Conservation (phyloP, 495 filamentous ascomycete genomes). For the Xanthoparmelia taractica region DNA sequence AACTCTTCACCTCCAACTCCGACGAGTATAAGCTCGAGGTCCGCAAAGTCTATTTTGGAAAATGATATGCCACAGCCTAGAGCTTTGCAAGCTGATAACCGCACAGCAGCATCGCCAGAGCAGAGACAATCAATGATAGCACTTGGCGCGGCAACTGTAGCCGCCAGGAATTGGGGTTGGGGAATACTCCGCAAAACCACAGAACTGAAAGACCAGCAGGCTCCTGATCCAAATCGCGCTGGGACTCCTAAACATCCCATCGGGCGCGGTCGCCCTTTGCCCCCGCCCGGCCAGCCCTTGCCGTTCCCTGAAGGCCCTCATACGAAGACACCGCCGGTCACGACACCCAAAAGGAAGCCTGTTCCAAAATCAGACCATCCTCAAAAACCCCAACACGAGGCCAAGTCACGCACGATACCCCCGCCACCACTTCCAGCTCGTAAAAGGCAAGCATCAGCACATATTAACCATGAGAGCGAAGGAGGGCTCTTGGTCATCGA, state of each 20-base stretch:
- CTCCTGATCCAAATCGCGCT: slow-evolving; percentile 35
- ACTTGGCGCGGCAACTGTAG: slow-evolving; percentile 64
- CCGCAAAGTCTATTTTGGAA: slow-evolving; percentile 14
- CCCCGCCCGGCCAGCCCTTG: slow-evolving; percentile 52
- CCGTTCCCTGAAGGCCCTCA: slow-evolving; percentile 66
- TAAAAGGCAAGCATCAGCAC: slow-evolving; percentile 34
- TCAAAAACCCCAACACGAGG: slow-evolving; percentile 23
- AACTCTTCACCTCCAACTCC: slow-evolving; percentile 19
- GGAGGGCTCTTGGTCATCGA: slow-evolving; percentile 46
- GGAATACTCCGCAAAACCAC: slow-evolving; percentile 59
- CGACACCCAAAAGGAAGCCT: slow-evolving; percentile 55
- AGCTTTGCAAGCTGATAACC: slow-evolving; percentile 13
- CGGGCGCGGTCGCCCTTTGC: slow-evolving; percentile 54
- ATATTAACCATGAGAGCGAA: slow-evolving; percentile 20
- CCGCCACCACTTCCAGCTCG: slow-evolving; percentile 32
- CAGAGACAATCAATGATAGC: slow-evolving; percentile 38
- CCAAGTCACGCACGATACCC: slow-evolving; percentile 27
- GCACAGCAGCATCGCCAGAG: slow-evolving; percentile 12
- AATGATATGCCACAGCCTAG: slow-evolving; percentile 5
- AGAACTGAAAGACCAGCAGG: slow-evolving; percentile 29
- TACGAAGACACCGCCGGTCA: slow-evolving; percentile 47
- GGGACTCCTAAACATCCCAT: slow-evolving; percentile 61
- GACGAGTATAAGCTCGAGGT: slow-evolving; percentile 13
- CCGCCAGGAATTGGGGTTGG: slow-evolving; percentile 78
- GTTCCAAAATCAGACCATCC: slow-evolving; percentile 40